Evolutionary conservation across 2,329 filamentous ascomycete species (phyloP), one percentile per base, ranked within the genome.

Genomic region (Hawksworthiomyces lignivorus): DNA sequence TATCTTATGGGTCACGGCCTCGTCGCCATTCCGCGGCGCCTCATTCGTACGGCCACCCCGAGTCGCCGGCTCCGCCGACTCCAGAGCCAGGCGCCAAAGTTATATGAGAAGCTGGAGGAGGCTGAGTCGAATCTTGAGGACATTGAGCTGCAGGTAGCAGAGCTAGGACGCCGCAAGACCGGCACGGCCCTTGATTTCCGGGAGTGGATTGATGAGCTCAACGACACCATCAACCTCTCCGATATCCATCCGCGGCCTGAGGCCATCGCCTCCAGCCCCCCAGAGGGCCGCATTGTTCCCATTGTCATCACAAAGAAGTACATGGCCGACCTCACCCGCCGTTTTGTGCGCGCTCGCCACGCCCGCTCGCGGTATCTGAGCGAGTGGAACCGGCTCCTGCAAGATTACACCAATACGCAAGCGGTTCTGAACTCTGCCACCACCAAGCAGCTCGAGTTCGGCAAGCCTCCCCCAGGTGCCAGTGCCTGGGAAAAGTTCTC

Each of bases 1-100:
- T 97, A 95, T 56, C 72, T 98, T 30, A 97, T 98, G 90, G 92
- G 92, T 7, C 92, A 98, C 61, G 92, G 92, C 7, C 71, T 98
- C 20, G 92, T 98, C 24, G 84, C 89, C 2, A 84, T 98, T 44
- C 92, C 92, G 1, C 75, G 90, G 50, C 77, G 77, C 28, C 68
- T 98, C 14, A 83, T 92, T 54, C 79, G 83, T 45, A 84, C 87
- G 56, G 83, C 88, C 24, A 87, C 81, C 56, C 77, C 89, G 34
- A 84, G 81, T 50, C 78, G 77, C 36, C 75, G 82, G 43, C 62
- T 98, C 35, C 80, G 81, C 47, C 73, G 84, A 27, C 69, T 96
- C 27, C 88, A 97, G 57, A 69, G 71, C 8, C 76, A 83, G 48
- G 92, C 92, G 5, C 88, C 89, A 1, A 82, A 77, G 53, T 67